Conservation (phyloP, 2,329 filamentous ascomycete species). For the Phialophora expanda region DNA sequence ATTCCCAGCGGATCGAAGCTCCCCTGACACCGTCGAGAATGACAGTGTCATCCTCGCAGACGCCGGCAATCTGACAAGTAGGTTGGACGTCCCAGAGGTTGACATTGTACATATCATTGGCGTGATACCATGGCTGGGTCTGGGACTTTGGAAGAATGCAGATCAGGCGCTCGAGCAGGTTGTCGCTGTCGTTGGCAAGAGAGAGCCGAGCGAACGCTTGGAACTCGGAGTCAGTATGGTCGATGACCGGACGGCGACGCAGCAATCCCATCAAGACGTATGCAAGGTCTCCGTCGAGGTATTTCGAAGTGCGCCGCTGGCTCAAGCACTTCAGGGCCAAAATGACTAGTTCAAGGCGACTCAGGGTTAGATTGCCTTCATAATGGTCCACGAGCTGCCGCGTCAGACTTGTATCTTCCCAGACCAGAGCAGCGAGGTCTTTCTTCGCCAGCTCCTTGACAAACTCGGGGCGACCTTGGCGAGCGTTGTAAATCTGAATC, state of each 20-base stretch:
- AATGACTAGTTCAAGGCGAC: constrained; percentile 48
- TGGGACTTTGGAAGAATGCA: constrained; percentile 47
- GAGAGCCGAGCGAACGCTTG: constrained; percentile 57
- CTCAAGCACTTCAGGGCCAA: constrained; percentile 41
- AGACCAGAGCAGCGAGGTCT: constrained; percentile 40
- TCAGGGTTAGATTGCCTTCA: constrained; percentile 51
- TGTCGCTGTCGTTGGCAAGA: constrained; percentile 53
- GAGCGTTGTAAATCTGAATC: constrained; percentile 44
- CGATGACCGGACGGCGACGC: constrained; percentile 48
- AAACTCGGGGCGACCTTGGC: constrained; percentile 26
- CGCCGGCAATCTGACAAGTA: constrained; percentile 46
- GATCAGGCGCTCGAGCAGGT: constrained; percentile 54
- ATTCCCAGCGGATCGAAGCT: constrained; percentile 49
- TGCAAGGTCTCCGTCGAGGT: constrained; percentile 41
- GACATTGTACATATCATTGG: constrained; percentile 47
- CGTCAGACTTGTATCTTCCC: constrained; percentile 31
- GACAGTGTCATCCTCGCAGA: constrained; percentile 49
- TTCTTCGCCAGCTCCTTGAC: constrained; percentile 33
- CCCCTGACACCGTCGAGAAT: constrained; percentile 43
- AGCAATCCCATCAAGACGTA: constrained; percentile 51
- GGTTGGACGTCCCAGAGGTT: constrained; percentile 53
- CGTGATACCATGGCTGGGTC: constrained; percentile 35
- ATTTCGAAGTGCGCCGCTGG: constrained; percentile 22
- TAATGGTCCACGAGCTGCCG: constrained; percentile 39
- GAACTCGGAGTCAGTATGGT: constrained; percentile 51